Conservation (phyloP, 371 early-diverging fungal genomes). For the Smittium culicis region DNA sequence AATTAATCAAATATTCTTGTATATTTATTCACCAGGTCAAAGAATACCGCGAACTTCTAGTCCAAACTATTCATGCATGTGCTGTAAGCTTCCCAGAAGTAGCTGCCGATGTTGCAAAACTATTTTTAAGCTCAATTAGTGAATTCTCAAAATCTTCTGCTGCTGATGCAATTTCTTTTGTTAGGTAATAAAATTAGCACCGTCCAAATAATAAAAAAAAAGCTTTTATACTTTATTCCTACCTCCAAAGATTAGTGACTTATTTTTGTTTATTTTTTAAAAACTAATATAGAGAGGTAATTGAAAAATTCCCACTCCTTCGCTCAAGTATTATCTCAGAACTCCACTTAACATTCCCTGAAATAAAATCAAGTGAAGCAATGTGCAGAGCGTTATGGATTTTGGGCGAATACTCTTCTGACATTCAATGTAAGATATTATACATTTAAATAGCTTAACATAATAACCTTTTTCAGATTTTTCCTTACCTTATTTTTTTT, state of each 20-base stretch:
- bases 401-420: conserved; percentile 78
- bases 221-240: too few relatives aligned
- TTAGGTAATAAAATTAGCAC: too few relatives aligned
- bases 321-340: conserved; percentile 62
- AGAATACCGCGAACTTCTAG: conserved; percentile 85
- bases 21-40: conserved; percentile 45
- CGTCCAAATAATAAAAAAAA: background rate
- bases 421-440: conserved; percentile 13
- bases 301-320: conserved; percentile 83
- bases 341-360: conserved; percentile 64
- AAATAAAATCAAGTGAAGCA: conserved; percentile 89
- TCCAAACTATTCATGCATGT: conserved; percentile 89
- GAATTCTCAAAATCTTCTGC: conserved; percentile 83
- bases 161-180: conserved; percentile 89
- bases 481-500: too few relatives aligned
- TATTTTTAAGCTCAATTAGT: conserved; percentile 79
- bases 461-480: too few relatives aligned
- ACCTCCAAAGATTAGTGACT: background rate
- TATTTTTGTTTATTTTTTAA: background rate
- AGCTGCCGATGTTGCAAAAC: conserved; percentile 81
- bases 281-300: conserved; percentile 53
- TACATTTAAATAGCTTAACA: background rate
- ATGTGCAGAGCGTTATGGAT: conserved; percentile 95
- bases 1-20: background rate
- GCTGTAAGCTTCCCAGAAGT: conserved; percentile 91